These are phyloP conservation scores for Nannizziopsis barbatae DNA, from an alignment of 2,329 filamentous ascomycete genomes.

Conservation along the genomic window DNA sequence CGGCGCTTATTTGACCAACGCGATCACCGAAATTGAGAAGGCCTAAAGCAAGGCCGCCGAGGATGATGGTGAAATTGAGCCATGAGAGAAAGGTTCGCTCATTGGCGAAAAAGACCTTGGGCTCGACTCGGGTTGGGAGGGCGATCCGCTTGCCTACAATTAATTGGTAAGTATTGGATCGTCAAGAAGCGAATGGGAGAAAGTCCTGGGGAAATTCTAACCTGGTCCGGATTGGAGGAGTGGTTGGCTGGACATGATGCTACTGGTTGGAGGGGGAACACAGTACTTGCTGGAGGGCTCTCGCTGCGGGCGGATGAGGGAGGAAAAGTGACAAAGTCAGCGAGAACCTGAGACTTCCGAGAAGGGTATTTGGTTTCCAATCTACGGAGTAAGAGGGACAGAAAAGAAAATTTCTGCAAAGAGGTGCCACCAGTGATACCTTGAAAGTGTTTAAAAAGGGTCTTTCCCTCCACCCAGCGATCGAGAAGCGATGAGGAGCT, in stretches of 20 bases:
- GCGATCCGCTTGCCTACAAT: slow-evolving; percentile 86
- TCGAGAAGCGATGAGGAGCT: too few relatives aligned
- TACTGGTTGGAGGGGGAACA: not conserved
- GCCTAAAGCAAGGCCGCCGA: slow-evolving; percentile 89
- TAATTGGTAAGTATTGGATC: slow-evolving; percentile 9
- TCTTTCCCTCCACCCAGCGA: too few relatives aligned
- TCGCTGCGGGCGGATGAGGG: not conserved
- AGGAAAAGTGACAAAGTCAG: too few relatives aligned
- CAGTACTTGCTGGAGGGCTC: not conserved
- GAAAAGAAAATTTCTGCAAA: too few relatives aligned
- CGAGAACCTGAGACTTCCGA: too few relatives aligned
- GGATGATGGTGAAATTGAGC: slow-evolving; percentile 99
- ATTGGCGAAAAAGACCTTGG: slow-evolving; percentile 99
- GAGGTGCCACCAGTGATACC: too few relatives aligned
- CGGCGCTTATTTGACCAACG: slow-evolving; percentile 85
- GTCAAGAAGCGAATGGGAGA: slow-evolving; percentile 1
- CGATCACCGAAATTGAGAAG: slow-evolving; percentile 97
- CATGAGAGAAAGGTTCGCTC: slow-evolving; percentile 98
- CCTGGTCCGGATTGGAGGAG: slow-evolving; percentile 89
- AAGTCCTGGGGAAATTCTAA: slow-evolving; percentile 38
- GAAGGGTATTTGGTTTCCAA: too few relatives aligned
- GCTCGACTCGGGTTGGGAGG: slow-evolving; percentile 92
- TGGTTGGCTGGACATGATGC: slow-evolving; percentile 81
- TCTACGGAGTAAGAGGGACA: too few relatives aligned
- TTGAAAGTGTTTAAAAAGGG: too few relatives aligned